phyloP scores from a whole-genome alignment of 352 stramenopile genomes.

The Pilasporangium apinafurcum region DNA sequence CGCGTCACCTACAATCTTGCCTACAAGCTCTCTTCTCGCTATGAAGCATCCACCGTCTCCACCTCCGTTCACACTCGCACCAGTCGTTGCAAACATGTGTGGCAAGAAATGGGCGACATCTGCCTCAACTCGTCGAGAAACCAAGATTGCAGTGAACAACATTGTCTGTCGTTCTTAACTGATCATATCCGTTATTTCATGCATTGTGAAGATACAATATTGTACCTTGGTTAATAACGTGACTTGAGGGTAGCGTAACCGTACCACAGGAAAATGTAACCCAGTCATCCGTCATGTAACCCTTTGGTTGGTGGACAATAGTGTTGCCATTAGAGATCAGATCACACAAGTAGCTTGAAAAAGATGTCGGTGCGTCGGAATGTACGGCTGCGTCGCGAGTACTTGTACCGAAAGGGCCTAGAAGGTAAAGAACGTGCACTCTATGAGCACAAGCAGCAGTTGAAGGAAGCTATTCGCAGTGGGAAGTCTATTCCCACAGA shows the following conservation, averaged over 20 bases:
- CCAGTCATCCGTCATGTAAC: not conserved
- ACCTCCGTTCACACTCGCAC: conserved; percentile 18
- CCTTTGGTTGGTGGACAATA: conserved; percentile 7
- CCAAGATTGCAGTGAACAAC: too few species aligned
- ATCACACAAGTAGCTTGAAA: too few species aligned
- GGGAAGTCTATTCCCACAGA: conserved; percentile 97
- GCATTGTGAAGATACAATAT: too few species aligned
- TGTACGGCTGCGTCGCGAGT: conserved; percentile 97
- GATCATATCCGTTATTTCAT: too few species aligned
- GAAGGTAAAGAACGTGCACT: conserved; percentile 92
- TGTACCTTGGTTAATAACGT: too few species aligned
- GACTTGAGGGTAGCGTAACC: too few species aligned
- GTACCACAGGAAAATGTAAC: too few species aligned
- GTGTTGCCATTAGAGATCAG: too few species aligned
- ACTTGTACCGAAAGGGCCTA: conserved; percentile 98
- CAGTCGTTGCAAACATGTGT: conserved; percentile 15
- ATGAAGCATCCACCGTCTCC: conserved; percentile 18
- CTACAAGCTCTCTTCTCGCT: conserved; percentile 7
- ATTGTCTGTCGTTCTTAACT: conserved; percentile 5
- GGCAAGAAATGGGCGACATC: conserved; percentile 9
- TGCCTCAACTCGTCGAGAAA: too few species aligned
- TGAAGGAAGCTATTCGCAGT: conserved; percentile 91
- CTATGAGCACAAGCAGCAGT: conserved; percentile 97
- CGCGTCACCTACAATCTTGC: conserved; percentile 27
- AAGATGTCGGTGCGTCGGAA: conserved; percentile 90